These are phyloP conservation scores for Podila clonocystis DNA, from an alignment of 192 early-diverging fungal genomes.

Conservation along the genomic window DNA sequence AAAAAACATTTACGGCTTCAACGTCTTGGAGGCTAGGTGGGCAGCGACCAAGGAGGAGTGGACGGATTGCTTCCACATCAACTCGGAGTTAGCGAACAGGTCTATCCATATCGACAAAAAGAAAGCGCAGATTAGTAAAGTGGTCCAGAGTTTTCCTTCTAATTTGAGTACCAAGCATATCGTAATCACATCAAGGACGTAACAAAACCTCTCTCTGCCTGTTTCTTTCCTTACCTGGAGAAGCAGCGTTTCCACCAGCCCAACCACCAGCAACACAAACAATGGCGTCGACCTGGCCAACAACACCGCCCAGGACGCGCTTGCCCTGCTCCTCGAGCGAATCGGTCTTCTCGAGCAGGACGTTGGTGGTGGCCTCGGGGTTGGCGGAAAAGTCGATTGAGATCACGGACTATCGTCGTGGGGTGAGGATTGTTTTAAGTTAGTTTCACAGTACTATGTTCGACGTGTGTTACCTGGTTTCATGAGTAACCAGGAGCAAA, in stretches of 20 bases:
- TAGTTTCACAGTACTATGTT: neutral
- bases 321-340: slow-evolving; percentile 70
- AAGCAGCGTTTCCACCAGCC: slow-evolving; percentile 88
- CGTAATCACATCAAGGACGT: neutral
- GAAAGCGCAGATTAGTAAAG: neutral
- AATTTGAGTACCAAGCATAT: no score
- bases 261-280: slow-evolving; percentile 97
- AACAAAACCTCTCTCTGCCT: neutral
- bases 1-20: slow-evolving; percentile 67
- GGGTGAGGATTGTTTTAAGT: neutral
- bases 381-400: slow-evolving; percentile 82
- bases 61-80: slow-evolving; percentile 87
- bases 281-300: slow-evolving; percentile 78
- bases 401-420: slow-evolving; percentile 67
- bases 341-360: slow-evolving; percentile 61
- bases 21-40: slow-evolving; percentile 74
- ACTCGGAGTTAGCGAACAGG: slow-evolving; percentile 74
- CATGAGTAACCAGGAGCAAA: no score
- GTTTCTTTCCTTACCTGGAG: slow-evolving; percentile 54
- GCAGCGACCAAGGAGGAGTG: slow-evolving; percentile 87
- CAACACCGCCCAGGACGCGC: slow-evolving; percentile 59
- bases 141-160: neutral
- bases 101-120: slow-evolving; percentile 36
- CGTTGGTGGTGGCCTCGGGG: slow-evolving; percentile 76
- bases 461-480: neutral